These are phyloP conservation scores for Corrigiola litoralis DNA, from an alignment of 179 eudicot species.

Conservation along the genomic window DNA sequence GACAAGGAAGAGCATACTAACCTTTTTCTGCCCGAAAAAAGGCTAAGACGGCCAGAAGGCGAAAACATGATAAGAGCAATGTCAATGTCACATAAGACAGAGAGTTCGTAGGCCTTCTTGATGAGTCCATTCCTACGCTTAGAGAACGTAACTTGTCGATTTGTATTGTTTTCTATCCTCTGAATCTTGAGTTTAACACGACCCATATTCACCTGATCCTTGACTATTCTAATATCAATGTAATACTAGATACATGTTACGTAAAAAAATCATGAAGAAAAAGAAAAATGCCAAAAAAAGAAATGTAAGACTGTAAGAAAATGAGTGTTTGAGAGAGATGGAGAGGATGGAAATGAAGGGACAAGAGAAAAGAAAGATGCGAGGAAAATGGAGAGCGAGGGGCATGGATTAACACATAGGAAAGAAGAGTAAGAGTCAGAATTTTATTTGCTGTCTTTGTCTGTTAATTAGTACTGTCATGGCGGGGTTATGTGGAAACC, in stretches of 20 bases:
- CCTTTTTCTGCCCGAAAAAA: conserved; percentile 74
- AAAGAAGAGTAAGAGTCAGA: neutral
- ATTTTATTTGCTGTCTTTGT: conserved; percentile 9
- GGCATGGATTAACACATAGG: conserved; percentile 8
- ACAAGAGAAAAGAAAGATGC: conserved; percentile 22
- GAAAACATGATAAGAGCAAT: conserved; percentile 80
- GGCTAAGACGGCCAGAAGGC: conserved; percentile 67
- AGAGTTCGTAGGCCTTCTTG: conserved; percentile 78
- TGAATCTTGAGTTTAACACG: conserved; percentile 69
- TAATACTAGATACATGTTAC: no score
- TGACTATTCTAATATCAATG: no score
- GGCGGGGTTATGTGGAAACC: conserved; percentile 10
- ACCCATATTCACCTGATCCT: conserved; percentile 41
- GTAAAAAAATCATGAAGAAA: neutral
- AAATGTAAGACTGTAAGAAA: neutral
- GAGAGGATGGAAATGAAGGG: conserved; percentile 1
- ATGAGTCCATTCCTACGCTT: conserved; percentile 83
- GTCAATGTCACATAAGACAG: conserved; percentile 73
- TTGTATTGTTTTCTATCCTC: conserved; percentile 66
- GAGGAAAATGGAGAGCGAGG: conserved; percentile 10
- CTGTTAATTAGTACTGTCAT: conserved; percentile 8
- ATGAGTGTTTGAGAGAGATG: neutral
- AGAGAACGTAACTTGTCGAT: conserved; percentile 78
- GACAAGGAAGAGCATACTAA: neutral
- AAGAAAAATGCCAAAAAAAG: neutral